Conservation (phyloP, 2,329 filamentous ascomycete species). For the Byssothecium circinans region DNA sequence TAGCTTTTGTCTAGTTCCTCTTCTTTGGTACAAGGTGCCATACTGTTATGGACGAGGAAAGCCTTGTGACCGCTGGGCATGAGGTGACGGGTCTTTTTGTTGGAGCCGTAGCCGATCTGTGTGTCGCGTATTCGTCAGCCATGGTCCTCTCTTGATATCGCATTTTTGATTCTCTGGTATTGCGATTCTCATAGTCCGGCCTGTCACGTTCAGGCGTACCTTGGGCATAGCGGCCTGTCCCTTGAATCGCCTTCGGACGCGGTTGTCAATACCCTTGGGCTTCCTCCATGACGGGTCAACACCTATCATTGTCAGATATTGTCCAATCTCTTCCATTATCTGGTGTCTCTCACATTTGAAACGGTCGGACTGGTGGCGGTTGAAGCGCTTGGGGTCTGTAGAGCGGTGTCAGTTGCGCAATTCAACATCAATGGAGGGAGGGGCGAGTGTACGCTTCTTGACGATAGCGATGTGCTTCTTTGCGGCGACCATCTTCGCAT, state of each 20-base stretch:
- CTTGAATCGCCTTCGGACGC: conserved; percentile 95
- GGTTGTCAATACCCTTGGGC: conserved; percentile 99
- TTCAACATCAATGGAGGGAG: conserved; percentile 23
- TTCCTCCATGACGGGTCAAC: conserved; percentile 93
- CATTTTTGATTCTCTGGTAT: conserved; percentile 1
- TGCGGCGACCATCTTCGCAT: conserved; percentile 86
- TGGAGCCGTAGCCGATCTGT: conserved; percentile 97
- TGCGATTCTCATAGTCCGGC: neutral
- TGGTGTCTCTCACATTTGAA: conserved; percentile 69
- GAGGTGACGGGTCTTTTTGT: conserved; percentile 99
- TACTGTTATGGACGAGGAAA: conserved; percentile 94
- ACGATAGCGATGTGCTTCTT: conserved; percentile 99
- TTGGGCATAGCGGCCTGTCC: conserved; percentile 96
- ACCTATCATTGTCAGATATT: conserved; percentile 41
- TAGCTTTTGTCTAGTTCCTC: conserved; percentile 17
- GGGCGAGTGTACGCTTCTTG: conserved; percentile 92
- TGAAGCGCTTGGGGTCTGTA: conserved; percentile 89
- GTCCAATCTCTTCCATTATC: conserved; percentile 6
- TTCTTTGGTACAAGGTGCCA: conserved; percentile 5
- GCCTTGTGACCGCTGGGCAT: conserved; percentile 99
- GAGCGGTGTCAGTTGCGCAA: conserved; percentile 38
- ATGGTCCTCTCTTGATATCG: conserved; percentile 9
- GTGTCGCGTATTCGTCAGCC: conserved; percentile 33
- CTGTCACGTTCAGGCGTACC: conserved; percentile 61
- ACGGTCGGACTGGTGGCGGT: conserved; percentile 94